Evolutionary conservation across 352 stramenopile genomes (phyloP), one percentile per base, ranked within the genome.

Genomic region (Phytophthora hybrid): DNA sequence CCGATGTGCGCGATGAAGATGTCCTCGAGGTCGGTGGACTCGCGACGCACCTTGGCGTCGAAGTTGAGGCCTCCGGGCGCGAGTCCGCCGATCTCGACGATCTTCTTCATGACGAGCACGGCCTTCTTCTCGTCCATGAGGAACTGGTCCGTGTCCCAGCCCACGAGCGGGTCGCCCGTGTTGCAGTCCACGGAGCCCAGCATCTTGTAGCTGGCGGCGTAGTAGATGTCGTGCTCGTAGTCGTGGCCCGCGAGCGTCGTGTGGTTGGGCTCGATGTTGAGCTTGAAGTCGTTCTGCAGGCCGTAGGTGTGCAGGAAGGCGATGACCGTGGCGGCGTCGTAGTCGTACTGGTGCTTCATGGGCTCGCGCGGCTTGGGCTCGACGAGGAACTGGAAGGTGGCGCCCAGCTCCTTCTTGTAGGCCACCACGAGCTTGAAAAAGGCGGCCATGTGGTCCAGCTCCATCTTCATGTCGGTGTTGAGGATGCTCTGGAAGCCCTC

Each of bases 231-330:
- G 71, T 97, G 89, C 63, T 94, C 88, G 60, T 88, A 92, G 64
- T 94, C 82, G 74, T 97, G 90, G 23, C 91, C 90, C 29, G 91
- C 90, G 47, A 97, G 79, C 39, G 89, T 93, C 52, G 88, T 95
- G 80, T 97, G 91, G 71, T 97, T 97, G 21, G 90, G 88, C 77
- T 96, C 90, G 65, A 97, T 93, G 77, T 97, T 96, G 53, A 97
- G 73, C 73, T 95, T 93, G 75, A 97, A 97, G 62, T 97, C 76
- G 34, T 92, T 77, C 26, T 92, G 73, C 19, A 97, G 76, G 5
- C 78, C 83, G 71, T 97, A 93, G 54, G 66, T 78, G 63, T 89
- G 77, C 44, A 97, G 77, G 74, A 97, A 97, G n/a, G 86, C 81
- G 39, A 97, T 91, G 34, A 90, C 81, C 4, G 90, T 96, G 29